Base-by-base conservation (phyloP, 352 stramenopile species). In the Phytophthora syringae region DNA sequence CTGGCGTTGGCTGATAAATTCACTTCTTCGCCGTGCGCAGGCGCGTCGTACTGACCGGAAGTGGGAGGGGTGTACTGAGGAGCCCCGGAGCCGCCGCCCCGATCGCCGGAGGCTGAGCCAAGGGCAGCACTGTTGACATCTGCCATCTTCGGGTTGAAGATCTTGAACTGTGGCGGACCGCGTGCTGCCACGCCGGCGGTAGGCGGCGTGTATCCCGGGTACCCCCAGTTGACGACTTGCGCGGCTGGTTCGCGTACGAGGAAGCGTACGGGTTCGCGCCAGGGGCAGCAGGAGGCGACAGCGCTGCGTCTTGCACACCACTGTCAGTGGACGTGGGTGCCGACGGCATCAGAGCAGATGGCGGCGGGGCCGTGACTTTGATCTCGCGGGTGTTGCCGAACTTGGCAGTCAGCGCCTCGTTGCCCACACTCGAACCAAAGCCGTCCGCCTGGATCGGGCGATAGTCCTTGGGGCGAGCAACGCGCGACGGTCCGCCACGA, bases 351-450 rank as follows among this genome's bases (percentile, higher is more conserved):
- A 57, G 66, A 16, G 59, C 71, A 5, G 77, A 56, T 28, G 88
- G 88, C n/a, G 88, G 88, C 5, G 88, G 84, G 6, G 84, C 85
- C 15, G 83, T 93, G 1, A 89, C 79, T 59, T 94, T 93, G 37
- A 95, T 78, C 43, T 91, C 84, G 20, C 77, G 78, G 45, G 64
- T 94, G 74, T 97, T 97, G 53, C 90, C 90, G 60, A 93, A 97
- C 70, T 96, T 97, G 53, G 88, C 89, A 37, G 89, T 93, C 16
- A 97, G 82, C 42, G 89, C 77, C 24, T 93, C 82, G 53, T 97
- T 97, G 49, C 90, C 90, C 6, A 97, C 90, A 52, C 87, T 97
- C 12, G 86, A 89, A 37, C 90, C 90, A 56, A 97, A 97, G 24
- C 90, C 90, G 57, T 97, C 90, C 1, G 89, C 86, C 57, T 96